Percentiles rank a stretch among this genome's conserved stretches.
phyloP scores from a whole-genome alignment of 2,329 filamentous ascomycete species.

The Pseudogymnoascus sp. region DNA sequence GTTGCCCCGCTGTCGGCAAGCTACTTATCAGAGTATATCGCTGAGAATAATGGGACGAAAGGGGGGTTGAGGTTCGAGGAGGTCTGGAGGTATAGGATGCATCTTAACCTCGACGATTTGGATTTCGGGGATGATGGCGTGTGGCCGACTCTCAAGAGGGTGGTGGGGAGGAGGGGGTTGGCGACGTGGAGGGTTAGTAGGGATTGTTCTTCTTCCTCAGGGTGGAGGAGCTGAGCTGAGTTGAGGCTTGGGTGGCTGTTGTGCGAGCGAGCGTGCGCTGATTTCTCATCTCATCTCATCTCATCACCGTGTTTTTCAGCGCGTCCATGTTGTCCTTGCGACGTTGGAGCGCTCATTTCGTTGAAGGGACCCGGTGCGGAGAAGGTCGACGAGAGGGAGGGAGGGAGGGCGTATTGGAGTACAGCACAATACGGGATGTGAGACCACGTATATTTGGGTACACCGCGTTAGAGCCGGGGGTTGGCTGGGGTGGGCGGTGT shows the following conservation, averaged over 20 bases:
- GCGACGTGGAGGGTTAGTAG: constrained; percentile 55
- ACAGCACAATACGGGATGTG: background rate
- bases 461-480: background rate
- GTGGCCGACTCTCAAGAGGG: constrained; percentile 59
- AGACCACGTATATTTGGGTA: background rate
- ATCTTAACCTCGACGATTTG: constrained; percentile 72
- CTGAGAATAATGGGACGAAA: constrained; percentile 37
- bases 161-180: constrained; percentile 55
- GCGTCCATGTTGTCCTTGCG: background rate
- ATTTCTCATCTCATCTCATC: background rate
- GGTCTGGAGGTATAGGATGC: constrained; percentile 58
- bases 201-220: background rate
- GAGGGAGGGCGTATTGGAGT: background rate
- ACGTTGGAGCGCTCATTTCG: background rate
- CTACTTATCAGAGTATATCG: constrained; percentile 56
- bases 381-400: background rate
- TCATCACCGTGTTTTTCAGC: background rate
- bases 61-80: constrained; percentile 53
- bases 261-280: background rate
- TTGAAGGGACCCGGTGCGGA: background rate
- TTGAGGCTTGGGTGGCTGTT: background rate
- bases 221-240: background rate
- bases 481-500: background rate
- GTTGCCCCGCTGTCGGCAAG: constrained; percentile 64
- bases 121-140: constrained; percentile 72